Conservation (phyloP, 2,329 filamentous ascomycete genomes). For the Fusarium armeniacum region DNA sequence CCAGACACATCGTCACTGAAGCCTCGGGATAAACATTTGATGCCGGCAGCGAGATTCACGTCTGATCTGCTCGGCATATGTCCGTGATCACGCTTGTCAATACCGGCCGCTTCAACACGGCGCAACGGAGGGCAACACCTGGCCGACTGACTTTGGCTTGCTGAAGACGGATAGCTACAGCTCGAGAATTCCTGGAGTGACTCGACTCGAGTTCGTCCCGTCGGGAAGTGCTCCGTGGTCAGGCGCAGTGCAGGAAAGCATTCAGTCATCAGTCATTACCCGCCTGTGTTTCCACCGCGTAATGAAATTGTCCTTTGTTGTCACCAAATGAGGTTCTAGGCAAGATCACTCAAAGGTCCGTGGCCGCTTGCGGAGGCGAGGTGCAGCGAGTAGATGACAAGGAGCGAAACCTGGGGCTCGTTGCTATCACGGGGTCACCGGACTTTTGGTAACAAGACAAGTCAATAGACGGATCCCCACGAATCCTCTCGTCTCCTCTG, state of each 20-base stretch:
- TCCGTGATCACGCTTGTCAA: conserved; percentile 45
- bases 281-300: conserved; percentile 33
- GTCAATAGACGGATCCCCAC: conserved; percentile 34
- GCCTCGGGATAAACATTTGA: conserved; percentile 37
- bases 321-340: conserved; percentile 36
- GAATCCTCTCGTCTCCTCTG: conserved; percentile 9
- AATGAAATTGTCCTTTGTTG: conserved; percentile 8
- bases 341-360: conserved; percentile 36
- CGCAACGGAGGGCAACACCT: conserved; percentile 29
- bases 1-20: conserved; percentile 42
- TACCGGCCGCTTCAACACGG: conserved; percentile 35
- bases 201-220: conserved; percentile 40
- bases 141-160: conserved; percentile 25
- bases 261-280: conserved; percentile 46
- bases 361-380: conserved; percentile 49
- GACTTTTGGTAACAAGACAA: conserved; percentile 39
- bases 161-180: conserved; percentile 27
- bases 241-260: conserved; percentile 44
- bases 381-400: conserved; percentile 49
- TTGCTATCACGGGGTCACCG: conserved; percentile 47
- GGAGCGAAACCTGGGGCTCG: conserved; percentile 45
- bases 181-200: conserved; percentile 16
- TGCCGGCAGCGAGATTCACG: conserved; percentile 36
- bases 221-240: conserved; percentile 39
- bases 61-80: conserved; percentile 47